phyloP scores from a whole-genome alignment of 805 yeast species.

The Lipomyces mesembrius region DNA sequence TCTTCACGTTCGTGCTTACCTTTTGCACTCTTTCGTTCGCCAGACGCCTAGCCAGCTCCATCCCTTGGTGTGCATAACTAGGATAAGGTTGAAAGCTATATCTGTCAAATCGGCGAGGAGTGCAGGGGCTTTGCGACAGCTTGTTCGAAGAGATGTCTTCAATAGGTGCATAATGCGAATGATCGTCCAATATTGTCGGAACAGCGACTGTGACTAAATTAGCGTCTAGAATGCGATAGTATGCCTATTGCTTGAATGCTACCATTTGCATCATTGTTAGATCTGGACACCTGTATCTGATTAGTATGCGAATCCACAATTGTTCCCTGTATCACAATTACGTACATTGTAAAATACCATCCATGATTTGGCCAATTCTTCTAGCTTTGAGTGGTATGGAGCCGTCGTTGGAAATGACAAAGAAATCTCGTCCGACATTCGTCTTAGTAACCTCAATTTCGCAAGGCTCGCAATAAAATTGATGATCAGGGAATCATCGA shows the following conservation, averaged over 20 bases:
- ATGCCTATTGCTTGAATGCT: background rate
- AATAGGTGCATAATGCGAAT: background rate
- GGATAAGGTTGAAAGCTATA: background rate
- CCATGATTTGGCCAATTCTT: conserved; percentile 12
- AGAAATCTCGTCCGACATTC: background rate
- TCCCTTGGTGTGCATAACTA: background rate
- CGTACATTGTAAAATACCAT: conserved; percentile 11
- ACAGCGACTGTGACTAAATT: background rate
- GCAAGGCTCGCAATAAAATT: conserved; percentile 3
- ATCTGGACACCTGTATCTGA: background rate
- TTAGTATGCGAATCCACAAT: background rate
- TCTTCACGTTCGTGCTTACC: background rate
- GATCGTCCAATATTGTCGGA: background rate
- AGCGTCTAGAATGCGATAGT: background rate
- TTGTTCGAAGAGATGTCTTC: background rate
- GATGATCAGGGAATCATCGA: conserved; percentile 10
- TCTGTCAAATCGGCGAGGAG: background rate
- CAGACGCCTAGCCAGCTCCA: background rate
- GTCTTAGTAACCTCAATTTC: conserved; percentile 4
- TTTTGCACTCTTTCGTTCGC: background rate
- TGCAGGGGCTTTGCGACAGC: background rate
- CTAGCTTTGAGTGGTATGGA: background rate
- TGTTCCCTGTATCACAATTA: too few relatives aligned
- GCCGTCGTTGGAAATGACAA: background rate
- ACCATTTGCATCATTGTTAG: background rate